A percentile compares a stretch with the other conserved stretches of the same genome.
Evolutionary conservation across 371 early-diverging fungal genomes (phyloP).

Genomic region (Entomophthora muscae): DNA sequence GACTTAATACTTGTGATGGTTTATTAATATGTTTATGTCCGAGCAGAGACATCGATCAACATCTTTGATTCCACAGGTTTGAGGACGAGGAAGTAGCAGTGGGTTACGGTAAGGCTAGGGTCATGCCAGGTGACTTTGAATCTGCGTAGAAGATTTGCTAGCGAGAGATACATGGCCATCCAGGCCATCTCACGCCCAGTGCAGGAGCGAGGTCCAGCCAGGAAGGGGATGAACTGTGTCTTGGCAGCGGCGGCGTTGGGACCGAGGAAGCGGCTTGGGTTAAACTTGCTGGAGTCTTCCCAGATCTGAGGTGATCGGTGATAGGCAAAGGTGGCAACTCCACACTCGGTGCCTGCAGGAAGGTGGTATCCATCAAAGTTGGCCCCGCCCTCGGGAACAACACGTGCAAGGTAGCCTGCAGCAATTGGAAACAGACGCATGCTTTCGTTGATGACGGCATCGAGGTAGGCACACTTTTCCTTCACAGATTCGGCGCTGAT

Average conservation of each 20-base stretch:
- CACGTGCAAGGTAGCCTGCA: constrained; percentile 10
- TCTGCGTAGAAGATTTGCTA: not conserved
- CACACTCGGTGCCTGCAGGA: constrained; percentile 6
- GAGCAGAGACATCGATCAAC: not conserved
- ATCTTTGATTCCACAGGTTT: not conserved
- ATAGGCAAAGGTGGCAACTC: not conserved
- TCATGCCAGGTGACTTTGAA: not conserved
- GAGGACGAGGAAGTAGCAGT: not conserved
- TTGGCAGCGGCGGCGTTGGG: not conserved
- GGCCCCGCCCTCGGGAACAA: constrained; percentile 7
- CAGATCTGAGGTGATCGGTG: not conserved
- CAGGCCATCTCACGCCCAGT: constrained; percentile 4
- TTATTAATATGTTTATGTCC: not conserved
- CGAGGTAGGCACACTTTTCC: constrained; percentile 14
- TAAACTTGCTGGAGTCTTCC: not conserved
- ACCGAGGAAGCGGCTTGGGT: not conserved
- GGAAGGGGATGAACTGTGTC: not conserved
- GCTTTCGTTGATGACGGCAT: constrained; percentile 16
- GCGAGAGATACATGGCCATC: not conserved
- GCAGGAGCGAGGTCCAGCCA: not conserved
- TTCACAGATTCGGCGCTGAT: constrained; percentile 13
- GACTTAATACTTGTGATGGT: not conserved
- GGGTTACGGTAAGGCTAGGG: not conserved
- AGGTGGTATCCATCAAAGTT: constrained; percentile 10
- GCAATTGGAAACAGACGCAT: constrained; percentile 14